phyloP scores from a whole-genome alignment of 1,284 basidiomycete genomes.

The Microbotryum lychnidis-dioicae region DNA sequence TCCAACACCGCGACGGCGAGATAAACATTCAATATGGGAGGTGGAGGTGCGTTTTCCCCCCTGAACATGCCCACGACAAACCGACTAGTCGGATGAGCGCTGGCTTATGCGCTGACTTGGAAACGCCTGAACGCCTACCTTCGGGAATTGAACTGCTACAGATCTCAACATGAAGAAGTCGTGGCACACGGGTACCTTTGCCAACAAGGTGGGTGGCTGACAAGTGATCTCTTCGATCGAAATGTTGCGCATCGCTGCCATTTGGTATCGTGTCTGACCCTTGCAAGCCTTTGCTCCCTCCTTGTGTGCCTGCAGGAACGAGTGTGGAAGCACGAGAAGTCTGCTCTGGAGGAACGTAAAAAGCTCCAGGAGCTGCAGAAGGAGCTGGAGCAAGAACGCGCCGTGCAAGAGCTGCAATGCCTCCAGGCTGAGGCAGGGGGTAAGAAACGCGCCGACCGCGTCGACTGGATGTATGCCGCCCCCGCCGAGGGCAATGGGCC shows the following conservation, averaged over 20 bases:
- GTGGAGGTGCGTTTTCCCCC: slow-evolving; percentile 49
- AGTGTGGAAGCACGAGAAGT: slow-evolving; percentile 98
- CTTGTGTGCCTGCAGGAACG: slow-evolving; percentile 92
- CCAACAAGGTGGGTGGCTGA: slow-evolving; percentile 10
- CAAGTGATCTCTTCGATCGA: no score
- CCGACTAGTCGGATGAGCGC: no score
- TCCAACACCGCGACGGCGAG: neutral
- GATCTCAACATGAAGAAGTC: slow-evolving; percentile 94
- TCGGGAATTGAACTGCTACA: slow-evolving; percentile 12
- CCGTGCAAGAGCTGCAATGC: slow-evolving; percentile 89
- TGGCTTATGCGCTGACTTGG: no score
- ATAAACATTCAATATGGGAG: slow-evolving; percentile 69
- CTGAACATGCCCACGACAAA: neutral
- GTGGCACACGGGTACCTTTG: slow-evolving; percentile 28
- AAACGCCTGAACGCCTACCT: no score
- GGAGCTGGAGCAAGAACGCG: slow-evolving; percentile 94
- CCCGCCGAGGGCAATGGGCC: slow-evolving; percentile 74
- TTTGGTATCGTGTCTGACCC: neutral
- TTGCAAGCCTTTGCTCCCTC: slow-evolving; percentile 69
- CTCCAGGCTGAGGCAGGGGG: slow-evolving; percentile 83
- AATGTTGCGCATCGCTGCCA: neutral
- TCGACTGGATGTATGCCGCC: slow-evolving; percentile 99
- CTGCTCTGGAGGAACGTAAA: slow-evolving; percentile 95
- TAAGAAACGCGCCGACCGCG: slow-evolving; percentile 81
- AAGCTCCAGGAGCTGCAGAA: slow-evolving; percentile 91